Percentiles rank a stretch among this genome's conserved stretches.
Evolutionary conservation across 352 stramenopile species (phyloP).

Genomic region (Phytophthora megakarya): DNA sequence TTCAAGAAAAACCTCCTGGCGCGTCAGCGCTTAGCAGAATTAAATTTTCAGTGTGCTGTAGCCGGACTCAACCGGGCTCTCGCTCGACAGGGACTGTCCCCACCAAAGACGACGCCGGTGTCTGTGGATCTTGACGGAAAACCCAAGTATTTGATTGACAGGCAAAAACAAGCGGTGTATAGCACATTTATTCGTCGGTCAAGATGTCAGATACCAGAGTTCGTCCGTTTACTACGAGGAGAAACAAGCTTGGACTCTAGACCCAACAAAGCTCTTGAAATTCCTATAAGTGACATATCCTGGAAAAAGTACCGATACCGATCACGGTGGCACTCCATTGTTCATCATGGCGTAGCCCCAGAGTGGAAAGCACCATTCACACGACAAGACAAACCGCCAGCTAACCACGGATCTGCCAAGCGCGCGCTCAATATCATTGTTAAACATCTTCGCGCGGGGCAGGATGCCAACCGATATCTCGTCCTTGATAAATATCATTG

Average conservation of each 20-base stretch:
- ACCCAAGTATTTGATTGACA: neutral
- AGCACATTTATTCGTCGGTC: conserved; percentile 6
- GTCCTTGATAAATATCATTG: conserved; percentile 20
- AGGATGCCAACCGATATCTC: conserved; percentile 15
- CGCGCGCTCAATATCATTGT: conserved; percentile 16
- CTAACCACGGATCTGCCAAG: conserved; percentile 15
- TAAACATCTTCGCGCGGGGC: conserved; percentile 14
- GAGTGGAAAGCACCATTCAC: conserved; percentile 1
- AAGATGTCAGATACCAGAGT: conserved; percentile 5
- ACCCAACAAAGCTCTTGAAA: conserved; percentile 14
- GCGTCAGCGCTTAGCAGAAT: no score
- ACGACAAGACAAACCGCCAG: neutral
- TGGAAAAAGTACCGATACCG: conserved; percentile 9
- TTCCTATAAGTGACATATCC: neutral
- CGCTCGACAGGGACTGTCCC: neutral
- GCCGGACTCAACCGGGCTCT: no score
- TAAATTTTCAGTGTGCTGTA: no score
- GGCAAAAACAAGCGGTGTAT: neutral
- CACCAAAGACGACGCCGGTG: neutral
- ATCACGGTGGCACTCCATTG: neutral
- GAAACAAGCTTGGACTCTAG: conserved; percentile 1
- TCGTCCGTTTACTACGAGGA: conserved; percentile 14
- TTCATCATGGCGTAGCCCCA: conserved; percentile 1
- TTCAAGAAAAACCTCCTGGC: no score
- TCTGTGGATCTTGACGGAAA: neutral